Evolutionary conservation across 768 basidiomycete genomes (phyloP).

Genomic region (Sarcodon sp.): DNA sequence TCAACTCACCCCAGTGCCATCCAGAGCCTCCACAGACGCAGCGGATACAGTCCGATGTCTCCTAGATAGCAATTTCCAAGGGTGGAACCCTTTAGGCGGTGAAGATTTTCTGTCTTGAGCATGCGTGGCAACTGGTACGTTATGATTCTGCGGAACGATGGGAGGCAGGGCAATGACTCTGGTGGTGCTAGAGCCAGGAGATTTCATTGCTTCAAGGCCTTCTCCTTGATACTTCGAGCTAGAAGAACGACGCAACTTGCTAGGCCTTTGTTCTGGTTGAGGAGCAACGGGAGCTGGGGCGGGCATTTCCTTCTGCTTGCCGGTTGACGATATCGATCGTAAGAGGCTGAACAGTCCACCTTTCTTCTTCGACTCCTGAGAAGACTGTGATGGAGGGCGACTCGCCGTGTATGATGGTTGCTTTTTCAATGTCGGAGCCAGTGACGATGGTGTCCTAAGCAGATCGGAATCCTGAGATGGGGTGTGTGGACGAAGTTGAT

Average conservation of each 20-base stretch:
- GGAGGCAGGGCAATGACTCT: neutral
- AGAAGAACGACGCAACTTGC: neutral
- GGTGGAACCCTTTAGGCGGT: neutral
- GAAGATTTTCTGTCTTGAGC: neutral
- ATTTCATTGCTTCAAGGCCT: neutral
- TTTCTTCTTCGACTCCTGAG: conserved; percentile 24
- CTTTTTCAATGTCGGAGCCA: conserved; percentile 6
- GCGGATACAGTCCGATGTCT: conserved; percentile 58
- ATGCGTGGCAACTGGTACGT: too few species aligned
- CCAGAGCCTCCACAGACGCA: conserved; percentile 65
- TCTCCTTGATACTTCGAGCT: neutral
- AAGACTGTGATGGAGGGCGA: conserved; percentile 23
- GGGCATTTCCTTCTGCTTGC: conserved; percentile 10
- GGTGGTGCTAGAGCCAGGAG: neutral
- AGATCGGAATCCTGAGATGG: conserved; percentile 27
- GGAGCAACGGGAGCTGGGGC: conserved; percentile 1
- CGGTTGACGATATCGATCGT: conserved; percentile 16
- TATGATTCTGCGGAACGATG: neutral
- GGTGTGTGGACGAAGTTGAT: conserved; percentile 12
- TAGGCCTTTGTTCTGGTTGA: conserved; percentile 1
- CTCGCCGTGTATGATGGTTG: conserved; percentile 6
- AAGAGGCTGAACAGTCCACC: conserved; percentile 24
- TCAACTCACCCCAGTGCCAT: conserved; percentile 65
- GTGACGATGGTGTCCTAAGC: conserved; percentile 2
- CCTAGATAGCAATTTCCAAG: conserved; percentile 31